Evolutionary conservation across 441 rosid genomes (phyloP), one percentile per base, ranked within the genome.

Genomic region (Daphne laureola): DNA sequence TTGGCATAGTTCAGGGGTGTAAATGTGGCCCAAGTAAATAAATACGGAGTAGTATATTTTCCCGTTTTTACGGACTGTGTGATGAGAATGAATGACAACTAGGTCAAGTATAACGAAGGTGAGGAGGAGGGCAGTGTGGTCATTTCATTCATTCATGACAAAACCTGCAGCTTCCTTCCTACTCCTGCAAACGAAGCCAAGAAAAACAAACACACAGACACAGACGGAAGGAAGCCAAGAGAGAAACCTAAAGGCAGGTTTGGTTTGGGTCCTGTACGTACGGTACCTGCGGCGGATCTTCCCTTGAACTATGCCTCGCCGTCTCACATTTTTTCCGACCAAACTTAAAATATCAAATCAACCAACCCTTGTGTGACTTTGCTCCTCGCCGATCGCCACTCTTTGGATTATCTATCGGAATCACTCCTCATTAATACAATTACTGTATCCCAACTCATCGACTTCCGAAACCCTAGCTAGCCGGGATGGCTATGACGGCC

Each of bases 401-500:
- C 14, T 4, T 9, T 14, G 23, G 23, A 18, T 9, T 6, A 14
- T 51, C 23, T 2, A 17, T 31, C 36, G 36, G 36, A 45, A n/a
- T 43, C 48, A 53, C 49, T 43, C 36, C 4, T 8, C 5, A n/a
- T 53, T 58, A 35, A 38, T 53, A 55, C 21, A 46, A 42, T 49
- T 49, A 21, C 35, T n/a, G n/a, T 40, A 8, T 35, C 47, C 48
- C 31, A 58, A 58, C 60, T 31, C 59, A 43, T 51, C 18, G 23
- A 31, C 36, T 25, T 27, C 3, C 46, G 67, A 66, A 59, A 74
- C 73, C 71, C 61, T 53, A 46, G 49, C 57, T 46, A 43, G 2
- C 23, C 23, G 23, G 23, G 36, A 74, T 71, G 82, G 73, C 80
- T 53, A 73, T 67, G 72, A 73, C 77, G 48, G 77, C 77, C 12